Evolutionary conservation across 176 grass and related monocot species (phyloP).

Genomic region (Poa annua): DNA sequence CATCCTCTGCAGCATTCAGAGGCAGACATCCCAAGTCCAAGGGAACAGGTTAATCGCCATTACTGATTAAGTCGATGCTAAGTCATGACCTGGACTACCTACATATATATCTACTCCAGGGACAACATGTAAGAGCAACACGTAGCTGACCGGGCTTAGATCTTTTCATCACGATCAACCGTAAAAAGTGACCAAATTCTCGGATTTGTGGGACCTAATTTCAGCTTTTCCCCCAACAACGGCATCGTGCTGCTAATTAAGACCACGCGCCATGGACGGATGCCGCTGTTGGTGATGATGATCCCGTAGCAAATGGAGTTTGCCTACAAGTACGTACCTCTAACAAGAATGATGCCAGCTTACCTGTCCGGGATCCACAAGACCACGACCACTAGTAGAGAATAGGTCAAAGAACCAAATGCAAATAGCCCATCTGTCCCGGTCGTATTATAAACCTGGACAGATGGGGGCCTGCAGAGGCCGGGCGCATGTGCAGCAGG

Average conservation of each 20-base stretch:
- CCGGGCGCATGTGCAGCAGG: too few species aligned
- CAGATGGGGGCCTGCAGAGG: too few species aligned
- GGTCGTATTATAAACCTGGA: too few species aligned
- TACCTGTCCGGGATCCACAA: slow-evolving; percentile 26
- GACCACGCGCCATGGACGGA: neutral
- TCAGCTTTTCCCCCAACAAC: slow-evolving; percentile 12
- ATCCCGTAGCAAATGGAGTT: neutral
- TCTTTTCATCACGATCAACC: neutral
- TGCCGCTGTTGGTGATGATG: slow-evolving; percentile 3
- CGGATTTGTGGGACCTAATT: neutral
- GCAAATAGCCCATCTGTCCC: too few species aligned
- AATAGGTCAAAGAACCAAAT: too few species aligned
- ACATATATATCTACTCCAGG: neutral
- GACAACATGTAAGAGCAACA: neutral
- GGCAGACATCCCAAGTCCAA: slow-evolving; percentile 29
- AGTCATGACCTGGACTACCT: slow-evolving; percentile 12
- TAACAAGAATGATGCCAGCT: slow-evolving; percentile 26
- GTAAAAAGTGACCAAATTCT: neutral
- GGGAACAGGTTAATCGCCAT: slow-evolving; percentile 14
- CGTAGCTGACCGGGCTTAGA: neutral
- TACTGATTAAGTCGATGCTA: neutral
- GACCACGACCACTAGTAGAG: neutral
- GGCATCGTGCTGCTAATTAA: slow-evolving; percentile 21
- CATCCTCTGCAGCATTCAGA: slow-evolving; percentile 23
- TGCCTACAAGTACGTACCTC: neutral